These are phyloP conservation scores for Rhizophagus clarus DNA, from an alignment of 192 early-diverging fungal species.

Conservation along the genomic window DNA sequence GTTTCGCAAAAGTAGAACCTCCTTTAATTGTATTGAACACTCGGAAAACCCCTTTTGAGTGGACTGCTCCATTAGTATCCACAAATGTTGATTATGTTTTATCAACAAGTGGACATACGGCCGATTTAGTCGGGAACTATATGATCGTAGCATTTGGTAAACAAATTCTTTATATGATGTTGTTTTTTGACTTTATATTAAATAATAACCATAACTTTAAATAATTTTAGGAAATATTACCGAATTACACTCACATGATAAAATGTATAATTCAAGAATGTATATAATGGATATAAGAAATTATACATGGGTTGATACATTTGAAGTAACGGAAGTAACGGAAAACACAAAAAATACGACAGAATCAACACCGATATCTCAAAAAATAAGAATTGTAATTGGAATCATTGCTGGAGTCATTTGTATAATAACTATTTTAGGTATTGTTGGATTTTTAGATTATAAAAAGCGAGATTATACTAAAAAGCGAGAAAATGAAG, in stretches of 20 bases:
- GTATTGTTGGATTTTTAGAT: not conserved
- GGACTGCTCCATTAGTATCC: not conserved
- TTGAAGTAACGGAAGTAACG: not conserved
- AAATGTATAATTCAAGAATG: not conserved
- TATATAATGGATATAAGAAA: not conserved
- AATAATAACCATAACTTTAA: not conserved
- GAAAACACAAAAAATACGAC: not conserved
- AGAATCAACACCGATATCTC: not conserved
- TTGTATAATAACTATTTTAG: not conserved
- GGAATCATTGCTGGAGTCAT: not conserved
- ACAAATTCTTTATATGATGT: not conserved
- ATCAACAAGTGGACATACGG: not conserved
- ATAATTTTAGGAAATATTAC: not conserved
- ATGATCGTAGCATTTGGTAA: slow-evolving; percentile 4
- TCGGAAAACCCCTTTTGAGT: not conserved
- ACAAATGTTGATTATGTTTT: not conserved
- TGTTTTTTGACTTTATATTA: not conserved
- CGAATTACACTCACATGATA: not conserved
- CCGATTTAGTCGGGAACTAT: not conserved
- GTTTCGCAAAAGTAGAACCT: not conserved
- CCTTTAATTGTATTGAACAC: not conserved
- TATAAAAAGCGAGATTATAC: not conserved
- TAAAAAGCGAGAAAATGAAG: too few species aligned
- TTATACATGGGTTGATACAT: not conserved
- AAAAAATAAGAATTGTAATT: not conserved